Base-by-base conservation (phyloP, 805 yeast genomes). In the Candida piceae region DNA sequence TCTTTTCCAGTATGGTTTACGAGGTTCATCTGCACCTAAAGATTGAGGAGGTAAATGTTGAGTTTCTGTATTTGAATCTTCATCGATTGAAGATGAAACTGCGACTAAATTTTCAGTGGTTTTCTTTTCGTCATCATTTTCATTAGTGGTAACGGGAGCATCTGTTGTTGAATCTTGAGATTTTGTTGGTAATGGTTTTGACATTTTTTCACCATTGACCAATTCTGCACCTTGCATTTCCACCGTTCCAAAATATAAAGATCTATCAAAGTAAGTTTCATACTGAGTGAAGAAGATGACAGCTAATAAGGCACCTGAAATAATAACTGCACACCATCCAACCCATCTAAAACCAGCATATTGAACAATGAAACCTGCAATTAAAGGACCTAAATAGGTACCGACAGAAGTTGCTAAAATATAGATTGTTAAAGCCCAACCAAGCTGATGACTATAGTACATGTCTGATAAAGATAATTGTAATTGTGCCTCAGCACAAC, bases 401-500 rank as follows among this genome's bases (percentile, higher is more conserved):
- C 93, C 90, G 11, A 79, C 72, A 23, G 88, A 78, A 4, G 87
- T 78, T 18, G 85, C 79, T 61, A 84, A 52, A 44, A 83, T 84
- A 60, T 84, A 86, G 12, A 78, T 66, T 0, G 93, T 84, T 57
- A 86, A 69, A 10, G 76, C 77, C 20, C 79, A 66, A 35, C 89
- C 87, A 17, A 84, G 65, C 53, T 84, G 88, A 57, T 85, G 95
- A 45, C 78, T 82, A 60, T 70, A 85, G 54, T 76, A 85, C 54
- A 84, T 72, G 54, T 86, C 95, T 3, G 87, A 73, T 49, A 72
- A 69, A 31, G 78, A 80, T 49, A 75, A 71, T 64, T 70, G 88
- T 42, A 76, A 84, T 40, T 76, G 80, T 19, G 85, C 83, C 53
- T 79, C 85, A 10, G 85, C 84, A 55, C 87, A 78, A 4, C 85